Evolutionary conservation across 208 protist genomes (phyloP).

Genomic region (Sergeia podlipaevii): DNA sequence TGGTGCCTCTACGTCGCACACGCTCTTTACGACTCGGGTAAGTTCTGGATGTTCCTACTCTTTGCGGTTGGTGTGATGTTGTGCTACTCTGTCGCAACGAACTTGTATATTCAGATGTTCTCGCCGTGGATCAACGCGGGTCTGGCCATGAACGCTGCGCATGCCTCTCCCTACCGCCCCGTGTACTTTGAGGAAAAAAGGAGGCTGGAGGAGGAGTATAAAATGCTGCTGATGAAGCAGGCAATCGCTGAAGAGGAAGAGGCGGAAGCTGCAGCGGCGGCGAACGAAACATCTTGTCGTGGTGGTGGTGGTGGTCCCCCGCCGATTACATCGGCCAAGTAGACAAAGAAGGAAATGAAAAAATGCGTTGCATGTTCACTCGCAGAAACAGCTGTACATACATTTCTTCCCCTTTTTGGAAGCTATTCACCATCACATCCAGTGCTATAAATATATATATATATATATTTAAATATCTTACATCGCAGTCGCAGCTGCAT

Average conservation of each 20-base stretch:
- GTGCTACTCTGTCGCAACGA: conserved; percentile 47
- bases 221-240: background rate
- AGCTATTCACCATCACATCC: too few species aligned
- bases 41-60: conserved; percentile 60
- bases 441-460: too few species aligned
- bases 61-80: conserved; percentile 45
- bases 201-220: conserved; percentile 21
- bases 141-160: conserved; percentile 41
- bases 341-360: too few species aligned
- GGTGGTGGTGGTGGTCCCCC: too few species aligned
- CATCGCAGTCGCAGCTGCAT: too few species aligned
- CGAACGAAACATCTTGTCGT: too few species aligned
- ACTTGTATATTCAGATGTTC: conserved; percentile 59
- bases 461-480: too few species aligned
- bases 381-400: too few species aligned
- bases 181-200: conserved; percentile 23
- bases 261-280: conserved; percentile 6
- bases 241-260: conserved; percentile 17
- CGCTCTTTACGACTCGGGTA: conserved; percentile 35
- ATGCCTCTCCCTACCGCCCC: conserved; percentile 31
- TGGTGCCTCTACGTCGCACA: conserved; percentile 46
- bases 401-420: too few species aligned
- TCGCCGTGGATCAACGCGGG: conserved; percentile 55
- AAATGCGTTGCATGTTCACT: too few species aligned
- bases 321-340: too few species aligned